These are phyloP conservation scores for Hanseniaspora vineae DNA, from an alignment of 805 yeast genomes.

Conservation along the genomic window DNA sequence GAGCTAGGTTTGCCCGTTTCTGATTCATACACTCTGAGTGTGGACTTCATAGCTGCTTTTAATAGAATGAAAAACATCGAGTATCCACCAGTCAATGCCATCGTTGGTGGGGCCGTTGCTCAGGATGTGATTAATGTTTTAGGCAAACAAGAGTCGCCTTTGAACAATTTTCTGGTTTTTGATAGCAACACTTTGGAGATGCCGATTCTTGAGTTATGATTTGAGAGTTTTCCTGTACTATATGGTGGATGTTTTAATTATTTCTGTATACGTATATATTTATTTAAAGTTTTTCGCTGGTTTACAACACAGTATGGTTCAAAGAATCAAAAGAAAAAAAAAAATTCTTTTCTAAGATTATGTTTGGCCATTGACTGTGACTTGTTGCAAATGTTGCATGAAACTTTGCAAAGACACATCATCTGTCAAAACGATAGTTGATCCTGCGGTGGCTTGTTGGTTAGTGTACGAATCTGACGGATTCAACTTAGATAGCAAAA, in stretches of 20 bases:
- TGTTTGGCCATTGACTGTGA: conserved; percentile 51
- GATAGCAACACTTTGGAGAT: conserved; percentile 63
- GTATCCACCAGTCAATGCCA: conserved; percentile 72
- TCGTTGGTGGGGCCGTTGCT: conserved; percentile 78
- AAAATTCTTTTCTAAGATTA: conserved; percentile 6
- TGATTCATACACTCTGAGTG: conserved; percentile 25
- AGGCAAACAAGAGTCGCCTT: conserved; percentile 63
- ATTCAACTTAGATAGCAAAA: conserved; percentile 85
- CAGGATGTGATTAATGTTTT: conserved; percentile 82
- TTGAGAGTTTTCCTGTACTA: not conserved
- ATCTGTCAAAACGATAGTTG: conserved; percentile 86
- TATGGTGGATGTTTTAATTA: not conserved
- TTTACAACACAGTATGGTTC: too few relatives aligned
- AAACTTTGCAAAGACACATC: conserved; percentile 91
- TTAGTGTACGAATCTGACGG: conserved; percentile 77
- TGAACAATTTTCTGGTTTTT: conserved; percentile 66
- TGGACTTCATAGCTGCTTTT: conserved; percentile 26
- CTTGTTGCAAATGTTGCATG: conserved; percentile 86
- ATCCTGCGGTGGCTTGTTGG: conserved; percentile 32
- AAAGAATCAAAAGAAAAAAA: too few relatives aligned
- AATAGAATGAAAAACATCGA: conserved; percentile 44
- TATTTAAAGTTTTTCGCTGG: conserved; percentile 1
- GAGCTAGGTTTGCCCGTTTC: conserved; percentile 32
- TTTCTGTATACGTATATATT: conserved; percentile 1
- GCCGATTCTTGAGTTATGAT: conserved; percentile 48